Evolutionary conservation across 192 early-diverging fungal species (phyloP).

Genomic region (Umbelopsis sp.): DNA sequence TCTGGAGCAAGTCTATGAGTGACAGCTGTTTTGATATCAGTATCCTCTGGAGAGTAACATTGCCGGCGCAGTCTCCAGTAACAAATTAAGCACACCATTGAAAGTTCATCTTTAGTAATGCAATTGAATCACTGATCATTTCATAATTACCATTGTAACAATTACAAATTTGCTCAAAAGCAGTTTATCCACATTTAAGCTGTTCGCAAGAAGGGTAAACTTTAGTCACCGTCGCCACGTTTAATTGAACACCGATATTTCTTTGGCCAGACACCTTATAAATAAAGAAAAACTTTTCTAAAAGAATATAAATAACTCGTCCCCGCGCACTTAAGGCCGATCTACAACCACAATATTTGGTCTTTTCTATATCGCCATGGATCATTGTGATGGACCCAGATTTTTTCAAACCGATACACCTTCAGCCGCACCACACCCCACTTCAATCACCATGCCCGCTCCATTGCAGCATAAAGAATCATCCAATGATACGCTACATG

Average conservation of each 20-base stretch:
- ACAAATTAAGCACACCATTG: not conserved
- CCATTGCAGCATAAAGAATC: not conserved
- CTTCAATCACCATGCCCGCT: not conserved
- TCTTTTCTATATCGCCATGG: not conserved
- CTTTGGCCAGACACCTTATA: too few relatives aligned
- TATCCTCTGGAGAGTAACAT: not conserved
- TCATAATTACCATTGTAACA: too few relatives aligned
- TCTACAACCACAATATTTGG: not conserved
- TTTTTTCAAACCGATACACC: not conserved
- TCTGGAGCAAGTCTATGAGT: constrained; percentile 2
- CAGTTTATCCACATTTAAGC: too few relatives aligned
- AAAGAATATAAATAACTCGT: not conserved
- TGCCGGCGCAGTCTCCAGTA: not conserved
- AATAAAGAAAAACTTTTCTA: too few relatives aligned
- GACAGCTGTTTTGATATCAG: not conserved
- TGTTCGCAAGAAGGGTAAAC: not conserved
- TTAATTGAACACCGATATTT: not conserved
- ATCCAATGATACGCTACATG: not conserved
- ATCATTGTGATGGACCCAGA: not conserved
- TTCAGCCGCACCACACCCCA: not conserved
- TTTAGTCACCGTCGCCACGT: constrained; percentile 8
- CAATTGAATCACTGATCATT: too few relatives aligned
- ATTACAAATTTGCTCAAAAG: too few relatives aligned
- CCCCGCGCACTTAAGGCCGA: not conserved
- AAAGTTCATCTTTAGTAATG: not conserved